Base-by-base conservation (phyloP, 768 basidiomycete species). In the Trichaptum fuscoviolaceum region DNA sequence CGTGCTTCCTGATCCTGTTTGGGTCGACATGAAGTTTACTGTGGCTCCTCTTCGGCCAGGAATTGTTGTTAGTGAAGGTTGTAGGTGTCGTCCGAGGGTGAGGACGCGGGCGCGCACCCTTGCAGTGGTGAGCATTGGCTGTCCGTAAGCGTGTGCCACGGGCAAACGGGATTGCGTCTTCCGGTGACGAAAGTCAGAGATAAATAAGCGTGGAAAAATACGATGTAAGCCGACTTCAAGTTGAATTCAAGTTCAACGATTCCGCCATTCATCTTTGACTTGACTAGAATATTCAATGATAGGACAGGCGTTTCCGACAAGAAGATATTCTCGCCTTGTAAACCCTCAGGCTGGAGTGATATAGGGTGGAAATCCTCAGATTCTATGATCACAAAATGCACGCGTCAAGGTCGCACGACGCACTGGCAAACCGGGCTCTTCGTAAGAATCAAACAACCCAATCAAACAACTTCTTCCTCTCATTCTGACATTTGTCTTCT, bases 91-190 rank as follows among this genome's bases (percentile, higher is more conserved):
- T 5, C 42, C 42, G 42, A 52, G 42, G 20, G 2, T 52, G 42
- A 52, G 42, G 12, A 52, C 20, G 42, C 42, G 42, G 20, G 42
- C 42, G 42, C 20, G 42, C 10, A 52, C 42, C 10, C 42, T 52
- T 2, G 42, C 20, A 52, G 42, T 20, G 42, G 42, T 12, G 42
- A 52, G 42, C 42, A 52, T 52, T 52, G 42, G 42, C 6, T 52
- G 42, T 52, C 42, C 42, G 42, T 52, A 52, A 52, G 42, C 42
- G 42, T 52, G 42, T 52, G 42, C 42, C 42, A 52, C 42, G 42
- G 42, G 10, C 30, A 52, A 15, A 12, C 42, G 15, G 42, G 42
- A 52, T 4, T 2, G 42, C 42, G 35, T 17, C 7, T 36, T 36
- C 35, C 35, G 42, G 42, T 52, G 42, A 12, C 42, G 42, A 52